Conservation (phyloP, 257 asterid species). For the Verbena officinalis region DNA sequence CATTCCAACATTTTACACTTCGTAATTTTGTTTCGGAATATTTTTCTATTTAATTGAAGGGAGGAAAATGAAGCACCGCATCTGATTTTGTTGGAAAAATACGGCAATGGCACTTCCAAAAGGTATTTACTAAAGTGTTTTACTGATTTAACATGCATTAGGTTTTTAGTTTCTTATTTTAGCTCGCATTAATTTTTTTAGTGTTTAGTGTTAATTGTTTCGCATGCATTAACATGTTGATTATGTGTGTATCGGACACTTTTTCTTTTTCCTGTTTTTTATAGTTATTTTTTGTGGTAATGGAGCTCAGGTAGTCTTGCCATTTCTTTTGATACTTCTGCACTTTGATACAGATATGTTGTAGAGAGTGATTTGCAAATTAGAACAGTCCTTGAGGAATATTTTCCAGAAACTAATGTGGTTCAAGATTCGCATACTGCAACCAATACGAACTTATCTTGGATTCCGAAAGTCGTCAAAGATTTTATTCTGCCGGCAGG, state of each 20-base stretch:
- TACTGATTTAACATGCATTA: neutral
- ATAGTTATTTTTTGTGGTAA: neutral
- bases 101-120: slow-evolving; percentile 78
- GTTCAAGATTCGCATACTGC: slow-evolving; percentile 29
- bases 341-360: slow-evolving; percentile 55
- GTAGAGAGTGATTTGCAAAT: slow-evolving; percentile 57
- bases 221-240: slow-evolving; percentile 14
- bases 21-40: neutral
- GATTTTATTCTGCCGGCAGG: slow-evolving; percentile 90
- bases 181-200: neutral
- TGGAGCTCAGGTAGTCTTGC: neutral
- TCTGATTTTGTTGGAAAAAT: slow-evolving; percentile 70
- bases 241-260: neutral
- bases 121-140: slow-evolving; percentile 42
- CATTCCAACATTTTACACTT: neutral
- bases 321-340: slow-evolving; percentile 4
- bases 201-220: neutral
- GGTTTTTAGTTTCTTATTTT: neutral
- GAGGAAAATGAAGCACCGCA: slow-evolving; percentile 39
- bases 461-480: slow-evolving; percentile 71
- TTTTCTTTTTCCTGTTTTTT: neutral
- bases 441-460: slow-evolving; percentile 41
- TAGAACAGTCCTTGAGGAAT: slow-evolving; percentile 57
- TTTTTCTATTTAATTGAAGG: slow-evolving; percentile 37
- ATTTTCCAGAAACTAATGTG: slow-evolving; percentile 33